phyloP scores from a whole-genome alignment of 2,329 filamentous ascomycete species.

The Xylariomycetidae sp. region DNA sequence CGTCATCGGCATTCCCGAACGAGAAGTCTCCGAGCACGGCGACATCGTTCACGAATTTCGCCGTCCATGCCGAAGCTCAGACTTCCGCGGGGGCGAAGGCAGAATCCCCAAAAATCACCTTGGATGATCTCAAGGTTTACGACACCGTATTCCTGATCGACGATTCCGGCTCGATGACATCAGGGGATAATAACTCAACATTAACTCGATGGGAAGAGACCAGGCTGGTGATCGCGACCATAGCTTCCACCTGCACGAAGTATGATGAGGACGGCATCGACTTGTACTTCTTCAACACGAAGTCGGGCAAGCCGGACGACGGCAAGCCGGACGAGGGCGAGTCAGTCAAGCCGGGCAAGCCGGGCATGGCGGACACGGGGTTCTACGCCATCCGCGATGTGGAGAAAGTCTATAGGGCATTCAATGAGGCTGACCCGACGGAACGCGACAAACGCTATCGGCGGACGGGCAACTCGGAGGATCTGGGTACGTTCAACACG shows the following conservation, averaged over 20 bases:
- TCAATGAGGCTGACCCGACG: no score
- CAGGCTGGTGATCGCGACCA: conserved; percentile 59
- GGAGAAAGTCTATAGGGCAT: no score
- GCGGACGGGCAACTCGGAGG: conserved; percentile 54
- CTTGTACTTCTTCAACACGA: conserved; percentile 81
- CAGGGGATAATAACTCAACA: conserved; percentile 37
- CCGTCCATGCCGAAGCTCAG: conserved; percentile 5
- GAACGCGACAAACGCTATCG: conserved; percentile 32
- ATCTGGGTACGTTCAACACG: no score
- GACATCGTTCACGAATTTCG: conserved; percentile 2
- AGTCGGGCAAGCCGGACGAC: conserved; percentile 23
- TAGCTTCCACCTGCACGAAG: conserved; percentile 74
- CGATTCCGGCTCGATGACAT: conserved; percentile 79
- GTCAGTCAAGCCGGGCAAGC: no score
- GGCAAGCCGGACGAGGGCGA: conserved; percentile 4
- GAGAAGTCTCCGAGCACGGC: neutral
- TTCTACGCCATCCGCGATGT: no score
- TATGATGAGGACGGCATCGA: conserved; percentile 84
- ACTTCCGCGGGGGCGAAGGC: no score
- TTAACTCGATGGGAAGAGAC: conserved; percentile 65
- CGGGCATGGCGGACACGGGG: no score
- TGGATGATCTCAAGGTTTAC: no score
- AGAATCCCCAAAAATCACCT: no score
- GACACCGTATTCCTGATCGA: conserved; percentile 90
- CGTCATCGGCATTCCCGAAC: no score